These are phyloP conservation scores for Hymenotorrendiella dingleyae DNA, from an alignment of 2,329 filamentous ascomycete species.

Conservation along the genomic window DNA sequence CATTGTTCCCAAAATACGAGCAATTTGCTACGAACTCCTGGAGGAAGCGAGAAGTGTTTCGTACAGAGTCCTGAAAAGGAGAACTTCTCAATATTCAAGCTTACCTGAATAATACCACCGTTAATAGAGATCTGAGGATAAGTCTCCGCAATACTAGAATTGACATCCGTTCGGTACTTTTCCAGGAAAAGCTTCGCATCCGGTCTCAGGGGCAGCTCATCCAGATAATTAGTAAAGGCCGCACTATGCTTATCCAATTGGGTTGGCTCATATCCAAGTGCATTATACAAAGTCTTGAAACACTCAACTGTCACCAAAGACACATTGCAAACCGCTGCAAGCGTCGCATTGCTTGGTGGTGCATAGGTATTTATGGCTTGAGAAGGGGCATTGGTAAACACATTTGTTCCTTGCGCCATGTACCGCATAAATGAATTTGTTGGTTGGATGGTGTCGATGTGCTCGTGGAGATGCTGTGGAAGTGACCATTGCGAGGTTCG, in stretches of 20 bases:
- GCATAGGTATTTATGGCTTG: slow-evolving; percentile 1
- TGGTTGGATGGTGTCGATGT: slow-evolving; percentile 49
- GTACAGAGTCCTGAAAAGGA: no score
- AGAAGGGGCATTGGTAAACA: slow-evolving; percentile 1
- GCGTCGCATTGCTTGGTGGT: slow-evolving; percentile 1
- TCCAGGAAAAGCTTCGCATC: slow-evolving; percentile 19
- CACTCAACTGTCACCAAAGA: slow-evolving; percentile 18
- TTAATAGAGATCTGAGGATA: slow-evolving; percentile 4
- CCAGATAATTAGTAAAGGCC: slow-evolving; percentile 23
- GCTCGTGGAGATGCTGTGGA: slow-evolving; percentile 35
- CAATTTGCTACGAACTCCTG: no score
- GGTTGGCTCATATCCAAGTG: slow-evolving; percentile 16
- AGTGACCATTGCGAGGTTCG: slow-evolving; percentile 32
- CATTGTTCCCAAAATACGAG: no score
- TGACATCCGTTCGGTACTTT: slow-evolving; percentile 18
- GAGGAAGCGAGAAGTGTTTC: no score
- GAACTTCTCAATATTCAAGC: no score
- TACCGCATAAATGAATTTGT: slow-evolving; percentile 50
- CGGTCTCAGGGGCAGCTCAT: slow-evolving; percentile 17
- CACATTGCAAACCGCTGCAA: slow-evolving; percentile 56
- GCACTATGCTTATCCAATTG: slow-evolving; percentile 16
- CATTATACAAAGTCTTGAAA: slow-evolving; percentile 21
- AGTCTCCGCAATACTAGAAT: no score
- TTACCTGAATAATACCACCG: slow-evolving; percentile 5
- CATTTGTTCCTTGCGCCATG: background rate